Evolutionary conservation across 2,329 filamentous ascomycete species (phyloP).

Genomic region (Furcasterigmium furcatum): DNA sequence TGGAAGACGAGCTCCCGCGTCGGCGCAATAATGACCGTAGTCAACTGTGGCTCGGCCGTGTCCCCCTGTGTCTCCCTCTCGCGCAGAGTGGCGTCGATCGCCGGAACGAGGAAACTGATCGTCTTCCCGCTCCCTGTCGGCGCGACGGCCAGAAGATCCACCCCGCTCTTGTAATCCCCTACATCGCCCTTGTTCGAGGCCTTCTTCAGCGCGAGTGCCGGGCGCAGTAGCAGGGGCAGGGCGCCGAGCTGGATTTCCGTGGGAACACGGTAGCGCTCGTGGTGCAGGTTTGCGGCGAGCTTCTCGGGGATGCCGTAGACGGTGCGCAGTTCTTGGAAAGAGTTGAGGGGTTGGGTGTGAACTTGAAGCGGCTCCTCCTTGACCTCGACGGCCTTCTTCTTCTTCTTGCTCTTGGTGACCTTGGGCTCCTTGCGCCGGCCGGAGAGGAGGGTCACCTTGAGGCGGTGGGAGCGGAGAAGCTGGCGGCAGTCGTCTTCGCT

Average conservation of each 20-base stretch:
- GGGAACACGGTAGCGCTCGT: constrained; percentile 83
- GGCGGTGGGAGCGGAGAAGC: constrained; percentile 73
- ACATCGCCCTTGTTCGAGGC: constrained; percentile 29
- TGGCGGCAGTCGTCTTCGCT: constrained; percentile 70
- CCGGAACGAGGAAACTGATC: constrained; percentile 83
- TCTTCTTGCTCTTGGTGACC: constrained; percentile 49
- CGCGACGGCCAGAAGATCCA: constrained; percentile 84
- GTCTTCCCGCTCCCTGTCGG: constrained; percentile 98
- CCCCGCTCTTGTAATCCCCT: constrained; percentile 22
- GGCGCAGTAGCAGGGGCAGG: constrained; percentile 71
- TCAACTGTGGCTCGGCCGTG: constrained; percentile 43
- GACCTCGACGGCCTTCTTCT: constrained; percentile 49
- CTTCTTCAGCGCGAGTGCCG: constrained; percentile 44
- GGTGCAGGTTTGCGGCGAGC: constrained; percentile 73
- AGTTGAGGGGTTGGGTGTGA: constrained; percentile 75
- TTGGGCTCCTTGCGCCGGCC: constrained; percentile 35
- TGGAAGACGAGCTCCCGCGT: constrained; percentile 77
- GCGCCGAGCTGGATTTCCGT: constrained; percentile 92
- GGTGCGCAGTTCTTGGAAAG: constrained; percentile 69
- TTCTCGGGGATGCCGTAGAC: constrained; percentile 71
- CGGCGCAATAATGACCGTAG: constrained; percentile 71
- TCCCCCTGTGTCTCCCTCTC: constrained; percentile 40
- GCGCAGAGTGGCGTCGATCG: constrained; percentile 72
- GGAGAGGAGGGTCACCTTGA: constrained; percentile 79
- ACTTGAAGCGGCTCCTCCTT: constrained; percentile 59